Conservation (phyloP, 768 basidiomycete genomes). For the Amylocystis lapponica region DNA sequence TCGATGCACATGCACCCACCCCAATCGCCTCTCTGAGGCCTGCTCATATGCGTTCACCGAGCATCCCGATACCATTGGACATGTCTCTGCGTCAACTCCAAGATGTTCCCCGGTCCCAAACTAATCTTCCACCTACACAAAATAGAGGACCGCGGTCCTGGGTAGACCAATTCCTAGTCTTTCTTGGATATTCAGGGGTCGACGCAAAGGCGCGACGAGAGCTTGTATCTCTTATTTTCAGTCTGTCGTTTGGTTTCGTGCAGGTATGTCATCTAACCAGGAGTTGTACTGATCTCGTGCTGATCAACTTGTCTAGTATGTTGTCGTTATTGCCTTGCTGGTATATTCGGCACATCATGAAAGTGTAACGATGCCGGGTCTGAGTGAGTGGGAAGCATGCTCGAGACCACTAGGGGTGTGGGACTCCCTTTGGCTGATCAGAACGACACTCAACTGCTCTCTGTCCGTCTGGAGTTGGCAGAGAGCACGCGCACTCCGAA, state of each 20-base stretch:
- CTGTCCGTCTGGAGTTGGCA: slow-evolving; percentile 55
- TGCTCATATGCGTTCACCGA: not conserved
- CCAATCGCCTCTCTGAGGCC: not conserved
- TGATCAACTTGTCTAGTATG: slow-evolving; percentile 34
- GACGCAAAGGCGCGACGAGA: slow-evolving; percentile 47
- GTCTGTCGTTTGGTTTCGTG: slow-evolving; percentile 40
- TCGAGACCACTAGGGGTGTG: slow-evolving; percentile 60
- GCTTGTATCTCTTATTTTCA: slow-evolving; percentile 47
- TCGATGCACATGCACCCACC: not conserved
- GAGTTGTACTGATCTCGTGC: not conserved
- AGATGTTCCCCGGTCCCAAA: not conserved
- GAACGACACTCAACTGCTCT: slow-evolving; percentile 41
- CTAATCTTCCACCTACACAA: no score
- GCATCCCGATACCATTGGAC: not conserved
- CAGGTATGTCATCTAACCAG: slow-evolving; percentile 40
- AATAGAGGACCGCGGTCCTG: not conserved
- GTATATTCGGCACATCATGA: slow-evolving; percentile 39
- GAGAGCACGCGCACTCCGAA: slow-evolving; percentile 18
- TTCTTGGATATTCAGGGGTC: slow-evolving; percentile 47
- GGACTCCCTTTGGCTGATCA: slow-evolving; percentile 59
- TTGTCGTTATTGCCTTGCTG: slow-evolving; percentile 45
- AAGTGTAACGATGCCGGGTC: slow-evolving; percentile 35
- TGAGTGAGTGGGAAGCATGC: slow-evolving; percentile 60
- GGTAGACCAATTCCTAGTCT: slow-evolving; percentile 10
- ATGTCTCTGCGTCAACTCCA: not conserved